Conservation (phyloP, 2,329 filamentous ascomycete genomes). For the Colletotrichum tropicicola region DNA sequence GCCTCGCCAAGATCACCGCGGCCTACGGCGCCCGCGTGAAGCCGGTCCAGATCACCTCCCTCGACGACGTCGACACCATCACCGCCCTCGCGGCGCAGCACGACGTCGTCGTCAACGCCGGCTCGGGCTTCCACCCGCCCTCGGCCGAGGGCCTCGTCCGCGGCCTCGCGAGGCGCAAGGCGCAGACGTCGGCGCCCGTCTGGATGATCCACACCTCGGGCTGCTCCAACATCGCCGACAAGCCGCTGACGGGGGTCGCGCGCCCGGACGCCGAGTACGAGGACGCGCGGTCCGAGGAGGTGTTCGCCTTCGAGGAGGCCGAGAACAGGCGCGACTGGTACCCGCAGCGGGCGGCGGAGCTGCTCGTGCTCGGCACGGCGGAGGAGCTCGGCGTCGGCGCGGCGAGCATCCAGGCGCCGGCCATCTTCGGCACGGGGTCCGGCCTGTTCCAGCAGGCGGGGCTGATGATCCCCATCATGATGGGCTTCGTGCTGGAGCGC, state of each 20-base stretch:
- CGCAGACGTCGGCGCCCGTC: background rate
- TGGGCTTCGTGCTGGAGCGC: conserved; percentile 29
- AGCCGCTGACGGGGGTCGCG: conserved; percentile 22
- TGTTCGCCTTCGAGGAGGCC: conserved; percentile 28
- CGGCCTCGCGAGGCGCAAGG: conserved; percentile 43
- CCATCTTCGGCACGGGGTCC: conserved; percentile 28
- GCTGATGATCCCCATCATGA: conserved; percentile 32
- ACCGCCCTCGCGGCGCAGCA: conserved; percentile 23
- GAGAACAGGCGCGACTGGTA: conserved; percentile 31
- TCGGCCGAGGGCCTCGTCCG: conserved; percentile 44
- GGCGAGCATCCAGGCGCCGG: conserved; percentile 29
- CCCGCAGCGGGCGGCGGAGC: conserved; percentile 32
- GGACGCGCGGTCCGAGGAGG: conserved; percentile 12
- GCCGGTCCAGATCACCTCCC: conserved; percentile 10
- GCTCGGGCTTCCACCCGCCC: conserved; percentile 41
- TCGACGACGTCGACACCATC: conserved; percentile 25
- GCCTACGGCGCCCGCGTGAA: conserved; percentile 21
- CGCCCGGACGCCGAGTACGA: conserved; percentile 25
- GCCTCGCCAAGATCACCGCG: conserved; percentile 5
- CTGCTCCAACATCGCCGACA: conserved; percentile 32
- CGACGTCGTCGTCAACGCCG: conserved; percentile 47
- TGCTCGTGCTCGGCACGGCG: conserved; percentile 23
- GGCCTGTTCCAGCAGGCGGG: conserved; percentile 30
- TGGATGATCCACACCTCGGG: conserved; percentile 34
- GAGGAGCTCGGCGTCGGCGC: conserved; percentile 22